These are phyloP conservation scores for Anisodus tanguticus DNA, from an alignment of 257 asterid species.

Conservation along the genomic window DNA sequence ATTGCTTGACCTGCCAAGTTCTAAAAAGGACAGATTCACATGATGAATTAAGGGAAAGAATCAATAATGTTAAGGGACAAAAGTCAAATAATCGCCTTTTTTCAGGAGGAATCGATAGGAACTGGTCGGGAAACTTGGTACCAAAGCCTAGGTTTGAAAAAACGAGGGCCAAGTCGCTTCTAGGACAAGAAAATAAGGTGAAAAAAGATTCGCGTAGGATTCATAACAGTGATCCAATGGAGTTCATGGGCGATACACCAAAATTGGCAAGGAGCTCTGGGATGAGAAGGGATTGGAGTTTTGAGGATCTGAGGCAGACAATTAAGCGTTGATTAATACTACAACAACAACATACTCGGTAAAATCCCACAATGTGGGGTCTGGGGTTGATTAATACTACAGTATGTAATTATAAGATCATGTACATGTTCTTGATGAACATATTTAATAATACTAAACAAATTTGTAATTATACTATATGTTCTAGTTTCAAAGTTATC, in stretches of 20 bases:
- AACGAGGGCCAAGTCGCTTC: conserved; percentile 10
- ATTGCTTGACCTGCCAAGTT: conserved; percentile 34
- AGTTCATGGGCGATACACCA: conserved; percentile 33
- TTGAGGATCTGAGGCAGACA: conserved; percentile 47
- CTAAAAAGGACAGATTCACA: conserved; percentile 35
- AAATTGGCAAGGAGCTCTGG: conserved; percentile 54
- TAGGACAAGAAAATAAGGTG: background rate
- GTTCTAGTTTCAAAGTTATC: background rate
- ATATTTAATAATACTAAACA: background rate
- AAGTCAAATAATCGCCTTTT: conserved; percentile 25
- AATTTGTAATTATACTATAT: background rate
- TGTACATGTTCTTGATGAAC: background rate
- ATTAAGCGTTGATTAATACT: conserved; percentile 15
- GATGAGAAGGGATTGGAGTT: conserved; percentile 64
- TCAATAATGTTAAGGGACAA: background rate
- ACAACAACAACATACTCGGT: too few relatives aligned
- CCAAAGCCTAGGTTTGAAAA: background rate
- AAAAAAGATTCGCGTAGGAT: conserved; percentile 21
- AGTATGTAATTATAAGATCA: background rate
- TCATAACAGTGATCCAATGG: conserved; percentile 37
- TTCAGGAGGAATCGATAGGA: conserved; percentile 32
- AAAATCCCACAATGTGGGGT: too few relatives aligned
- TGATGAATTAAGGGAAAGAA: conserved; percentile 7
- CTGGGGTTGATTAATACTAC: too few relatives aligned
- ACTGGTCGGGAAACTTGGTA: conserved; percentile 46